Conservation (phyloP, 1,139 yeast species). For the Suhomyces choctaworum region DNA sequence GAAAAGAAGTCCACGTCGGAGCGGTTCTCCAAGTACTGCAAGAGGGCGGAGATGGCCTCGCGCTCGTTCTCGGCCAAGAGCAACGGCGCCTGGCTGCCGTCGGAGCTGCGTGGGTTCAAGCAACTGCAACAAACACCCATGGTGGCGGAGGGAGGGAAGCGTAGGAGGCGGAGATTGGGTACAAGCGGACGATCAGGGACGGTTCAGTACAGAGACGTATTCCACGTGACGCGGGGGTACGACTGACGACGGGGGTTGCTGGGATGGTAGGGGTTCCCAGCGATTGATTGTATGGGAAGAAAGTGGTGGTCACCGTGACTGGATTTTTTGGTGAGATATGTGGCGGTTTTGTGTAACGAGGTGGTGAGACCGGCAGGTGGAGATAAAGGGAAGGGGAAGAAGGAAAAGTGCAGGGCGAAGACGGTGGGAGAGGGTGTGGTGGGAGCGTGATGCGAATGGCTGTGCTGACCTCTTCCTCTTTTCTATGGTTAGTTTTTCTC, state of each 20-base stretch:
- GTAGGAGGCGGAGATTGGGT: no score
- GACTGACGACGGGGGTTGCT: neutral
- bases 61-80: slow-evolving; percentile 95
- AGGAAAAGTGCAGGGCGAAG: neutral
- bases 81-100: slow-evolving; percentile 64
- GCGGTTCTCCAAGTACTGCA: slow-evolving; percentile 83
- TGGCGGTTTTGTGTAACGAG: neutral
- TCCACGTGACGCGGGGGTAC: neutral
- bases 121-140: slow-evolving; percentile 77
- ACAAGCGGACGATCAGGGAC: neutral
- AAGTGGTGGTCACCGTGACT: neutral
- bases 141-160: neutral
- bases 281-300: slow-evolving; percentile 1
- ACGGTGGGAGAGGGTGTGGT: no score
- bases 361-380: neutral
- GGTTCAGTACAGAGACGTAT: neutral
- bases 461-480: no score
- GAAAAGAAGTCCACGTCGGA: slow-evolving; percentile 90
- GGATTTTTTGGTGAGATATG: neutral
- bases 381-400: neutral
- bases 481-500: no score
- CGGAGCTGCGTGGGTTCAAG: slow-evolving; percentile 38
- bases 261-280: neutral
- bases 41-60: slow-evolving; percentile 87
- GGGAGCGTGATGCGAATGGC: no score